phyloP scores from a whole-genome alignment of 1,284 basidiomycete genomes.

The Hemileia vastatrix region DNA sequence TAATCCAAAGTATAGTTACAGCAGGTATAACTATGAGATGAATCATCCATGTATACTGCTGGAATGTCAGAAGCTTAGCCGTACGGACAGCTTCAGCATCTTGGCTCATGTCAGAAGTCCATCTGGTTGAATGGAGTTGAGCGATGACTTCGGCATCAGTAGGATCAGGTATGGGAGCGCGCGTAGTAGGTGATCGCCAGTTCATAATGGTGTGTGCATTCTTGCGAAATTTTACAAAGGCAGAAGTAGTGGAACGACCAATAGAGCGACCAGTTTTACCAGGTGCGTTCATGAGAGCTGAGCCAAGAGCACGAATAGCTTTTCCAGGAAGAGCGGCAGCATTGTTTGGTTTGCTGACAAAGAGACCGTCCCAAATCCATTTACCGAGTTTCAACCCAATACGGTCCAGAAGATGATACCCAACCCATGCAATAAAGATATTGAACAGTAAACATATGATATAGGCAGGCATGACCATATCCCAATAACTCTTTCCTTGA shows the following conservation, averaged over 20 bases:
- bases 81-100: conserved; percentile 45
- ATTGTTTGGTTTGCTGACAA: conserved; percentile 43
- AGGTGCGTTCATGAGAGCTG: conserved; percentile 33
- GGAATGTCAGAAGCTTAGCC: conserved; percentile 37
- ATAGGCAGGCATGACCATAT: conserved; percentile 45
- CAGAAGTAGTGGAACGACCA: conserved; percentile 16
- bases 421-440: conserved; percentile 44
- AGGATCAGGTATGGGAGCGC: conserved; percentile 35
- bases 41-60: conserved; percentile 42
- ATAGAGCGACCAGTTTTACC: conserved; percentile 26
- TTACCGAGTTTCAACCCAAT: conserved; percentile 43
- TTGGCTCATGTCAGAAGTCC: conserved; percentile 43
- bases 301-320: conserved; percentile 28
- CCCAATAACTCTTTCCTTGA: conserved; percentile 42
- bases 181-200: conserved; percentile 39
- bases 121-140: conserved; percentile 46
- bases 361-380: conserved; percentile 46
- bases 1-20: conserved; percentile 44
- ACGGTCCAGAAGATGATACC: conserved; percentile 44
- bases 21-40: conserved; percentile 44
- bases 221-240: conserved; percentile 22
- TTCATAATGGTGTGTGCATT: conserved; percentile 33
- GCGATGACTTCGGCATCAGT: conserved; percentile 41
- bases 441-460: conserved; percentile 45
- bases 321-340: conserved; percentile 36